Evolutionary conservation across 192 early-diverging fungal species (phyloP), one percentile per base, ranked within the genome.

Genomic region (Geranomyces michiganensis): DNA sequence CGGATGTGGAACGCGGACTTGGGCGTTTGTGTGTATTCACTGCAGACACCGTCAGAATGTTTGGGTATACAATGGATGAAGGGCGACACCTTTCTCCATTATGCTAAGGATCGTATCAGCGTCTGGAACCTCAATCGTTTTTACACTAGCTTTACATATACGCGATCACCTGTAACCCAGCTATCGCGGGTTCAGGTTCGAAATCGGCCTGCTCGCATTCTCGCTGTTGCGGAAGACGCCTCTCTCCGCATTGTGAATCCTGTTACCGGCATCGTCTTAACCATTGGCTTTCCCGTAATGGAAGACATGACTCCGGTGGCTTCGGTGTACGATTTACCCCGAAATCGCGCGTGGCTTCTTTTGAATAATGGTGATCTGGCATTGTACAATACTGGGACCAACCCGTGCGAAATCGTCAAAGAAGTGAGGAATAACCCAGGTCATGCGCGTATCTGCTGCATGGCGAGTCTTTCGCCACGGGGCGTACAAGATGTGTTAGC

Each of bases 1-100:
- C 30, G 80, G 36, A 78, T 85, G 76, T 85, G 84, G 84, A 80
- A 78, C 47, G 48, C 83, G 17, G 84, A 85, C 30, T 74, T 27
- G 33, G 84, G 84, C 0, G 58, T 43, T 24, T 81, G 72, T 46
- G 62, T 76, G 7, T 79, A 85, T 58, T 70, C 74, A 53, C 22
- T 81, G n/a, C 72, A 81, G 68, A 84, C 77, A 30, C 67, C 67
- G n/a, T 26, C 48, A 48, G 81, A 82, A 26, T 80, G 81, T 66
- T 48, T 82, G 26, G 84, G 84, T 13, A 72, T 86, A n/a, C 30
- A 68, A 31, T 84, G 79, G 82, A 78, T 84, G 74, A 76, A 78
- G 51, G 29, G 59, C 22, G 80, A 78, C 45, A 78, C 55, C 8
- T 86, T 86, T 65, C 60, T 67, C 22, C 68, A 71, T 49, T 84